Conservation (phyloP, 495 filamentous ascomycete genomes). For the Podospora pseudoanserina region DNA sequence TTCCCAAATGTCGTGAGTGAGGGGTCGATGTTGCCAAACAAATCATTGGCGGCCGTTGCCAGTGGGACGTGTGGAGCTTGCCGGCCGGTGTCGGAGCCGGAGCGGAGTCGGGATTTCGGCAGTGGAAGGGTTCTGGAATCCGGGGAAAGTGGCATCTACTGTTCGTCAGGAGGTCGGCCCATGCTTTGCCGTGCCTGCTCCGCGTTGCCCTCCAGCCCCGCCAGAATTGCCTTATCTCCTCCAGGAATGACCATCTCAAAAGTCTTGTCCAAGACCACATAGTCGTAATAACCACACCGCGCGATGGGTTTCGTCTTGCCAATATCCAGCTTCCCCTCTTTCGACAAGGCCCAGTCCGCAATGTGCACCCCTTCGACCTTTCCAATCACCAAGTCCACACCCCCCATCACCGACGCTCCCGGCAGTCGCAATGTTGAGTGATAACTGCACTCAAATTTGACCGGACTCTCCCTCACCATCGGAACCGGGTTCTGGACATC, state of each 20-base stretch:
- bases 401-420: slow-evolving; percentile 52
- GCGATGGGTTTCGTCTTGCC: slow-evolving; percentile 54
- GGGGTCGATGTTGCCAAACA: not conserved
- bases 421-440: slow-evolving; percentile 51
- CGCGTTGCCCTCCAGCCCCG: slow-evolving; percentile 21
- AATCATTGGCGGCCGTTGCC: not conserved
- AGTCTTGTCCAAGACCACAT: slow-evolving; percentile 47
- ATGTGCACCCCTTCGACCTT: slow-evolving; percentile 55
- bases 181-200: slow-evolving; percentile 4
- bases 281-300: slow-evolving; percentile 58
- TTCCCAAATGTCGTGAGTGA: not conserved
- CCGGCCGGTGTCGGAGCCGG: not conserved
- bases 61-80: not conserved
- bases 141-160: not conserved
- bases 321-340: slow-evolving; percentile 50
- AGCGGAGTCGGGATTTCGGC: not conserved
- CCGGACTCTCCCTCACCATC: slow-evolving; percentile 51
- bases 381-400: slow-evolving; percentile 55
- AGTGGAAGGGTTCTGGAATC: not conserved
- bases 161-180: not conserved
- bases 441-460: slow-evolving; percentile 56
- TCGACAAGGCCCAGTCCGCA: slow-evolving; percentile 45
- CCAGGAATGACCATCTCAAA: slow-evolving; percentile 52
- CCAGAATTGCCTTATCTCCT: slow-evolving; percentile 14
- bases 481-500: slow-evolving; percentile 38